Base-by-base conservation (phyloP, 2,329 filamentous ascomycete species). In the Botrytis fragariae region DNA sequence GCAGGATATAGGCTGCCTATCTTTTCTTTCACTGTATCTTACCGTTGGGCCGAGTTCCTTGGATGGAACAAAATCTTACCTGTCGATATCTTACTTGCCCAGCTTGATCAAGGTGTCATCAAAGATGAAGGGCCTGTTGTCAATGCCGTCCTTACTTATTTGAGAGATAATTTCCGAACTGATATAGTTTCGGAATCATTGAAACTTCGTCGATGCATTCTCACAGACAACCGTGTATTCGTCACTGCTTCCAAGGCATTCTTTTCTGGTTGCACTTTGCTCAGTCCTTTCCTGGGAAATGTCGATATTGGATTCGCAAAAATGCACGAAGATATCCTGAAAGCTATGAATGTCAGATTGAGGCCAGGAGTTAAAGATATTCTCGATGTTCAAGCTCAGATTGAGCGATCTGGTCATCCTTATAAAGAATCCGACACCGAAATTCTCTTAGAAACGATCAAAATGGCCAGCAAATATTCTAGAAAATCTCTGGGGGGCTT, bases 361-460 rank as follows among this genome's bases (percentile, higher is more conserved):
- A 59, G 65, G 35, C 77, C 76, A 61, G 73, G 72, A 54, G 72
- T 74, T 12, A 71, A 45, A 37, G 75, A 80, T 35, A 68, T 81
- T 22, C 59, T 79, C 12, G 44, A 74, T 18, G 62, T 79, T 18
- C 76, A 79, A 63, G 59, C n/a, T 8, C 51, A 73, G 42, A 71
- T 81, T 45, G 77, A 77, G 32, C 39, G 22, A 7, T 42, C 51
- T 1, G 78, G 77, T 35, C 60, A 51, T 7, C 44, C 64, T 20
- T 75, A 81, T 18, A 64, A 69, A 2, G 75, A 77, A 12, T 59
- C 72, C 1, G 79, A 80, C 54, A 45, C 77, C 5, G 69, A 51
- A 22, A 75, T 80, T 37, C 75, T 79, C 4, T 70, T 80, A 22
- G 78, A 78, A 71, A 74, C 79, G n/a, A 70, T 80, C 22, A 73